Evolutionary conservation across 768 basidiomycete species (phyloP).

Genomic region (Leccinum pellstonianum): DNA sequence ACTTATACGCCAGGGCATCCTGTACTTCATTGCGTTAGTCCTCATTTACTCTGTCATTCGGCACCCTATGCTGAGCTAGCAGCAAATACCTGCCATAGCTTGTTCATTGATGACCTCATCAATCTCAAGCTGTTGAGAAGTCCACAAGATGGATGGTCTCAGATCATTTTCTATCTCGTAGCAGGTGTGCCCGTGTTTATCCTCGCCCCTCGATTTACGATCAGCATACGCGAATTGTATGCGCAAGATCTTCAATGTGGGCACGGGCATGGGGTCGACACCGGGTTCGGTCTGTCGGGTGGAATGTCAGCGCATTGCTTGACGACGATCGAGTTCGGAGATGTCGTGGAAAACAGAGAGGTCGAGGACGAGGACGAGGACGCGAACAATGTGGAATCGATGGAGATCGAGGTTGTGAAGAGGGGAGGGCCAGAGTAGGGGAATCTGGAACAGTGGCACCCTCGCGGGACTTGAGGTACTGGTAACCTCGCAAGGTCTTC

Average conservation of each 20-base stretch:
- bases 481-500: too few relatives aligned
- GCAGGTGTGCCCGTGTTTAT: background rate
- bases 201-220: background rate
- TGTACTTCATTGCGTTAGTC: background rate
- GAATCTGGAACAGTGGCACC: too few relatives aligned
- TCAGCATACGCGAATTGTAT: background rate
- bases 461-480: too few relatives aligned
- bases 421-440: background rate
- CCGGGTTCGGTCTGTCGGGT: background rate
- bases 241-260: background rate
- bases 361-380: background rate
- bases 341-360: background rate
- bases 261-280: background rate
- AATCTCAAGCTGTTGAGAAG: too few relatives aligned
- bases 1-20: background rate
- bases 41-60: too few relatives aligned
- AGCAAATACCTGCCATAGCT: too few relatives aligned
- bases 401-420: background rate
- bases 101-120: too few relatives aligned
- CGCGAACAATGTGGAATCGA: background rate
- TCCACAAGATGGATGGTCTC: too few relatives aligned
- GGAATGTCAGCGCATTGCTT: background rate
- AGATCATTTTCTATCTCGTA: too few relatives aligned
- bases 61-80: too few relatives aligned
- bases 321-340: background rate